phyloP scores from a whole-genome alignment of 2,329 filamentous ascomycete genomes.

The Scolecobasidium constrictum region DNA sequence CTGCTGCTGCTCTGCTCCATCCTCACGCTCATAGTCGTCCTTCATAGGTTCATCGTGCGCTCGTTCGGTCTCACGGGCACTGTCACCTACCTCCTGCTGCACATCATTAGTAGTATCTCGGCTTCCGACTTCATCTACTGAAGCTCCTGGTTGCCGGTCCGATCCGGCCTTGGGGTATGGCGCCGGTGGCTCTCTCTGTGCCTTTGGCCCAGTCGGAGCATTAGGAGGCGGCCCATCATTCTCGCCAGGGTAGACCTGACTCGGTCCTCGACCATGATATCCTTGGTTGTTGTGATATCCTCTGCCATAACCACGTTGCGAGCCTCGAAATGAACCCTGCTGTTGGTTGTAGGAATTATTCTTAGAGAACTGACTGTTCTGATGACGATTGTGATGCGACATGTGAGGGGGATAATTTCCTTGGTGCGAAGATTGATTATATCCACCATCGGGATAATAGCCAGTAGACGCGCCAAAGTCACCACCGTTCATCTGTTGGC shows the following conservation, averaged over 20 bases:
- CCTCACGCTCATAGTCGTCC: background rate
- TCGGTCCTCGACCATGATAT: slow-evolving; percentile 30
- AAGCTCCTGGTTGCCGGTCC: too few relatives aligned
- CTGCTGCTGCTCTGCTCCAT: background rate
- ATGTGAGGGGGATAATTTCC: slow-evolving; percentile 27
- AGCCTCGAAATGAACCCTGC: slow-evolving; percentile 57
- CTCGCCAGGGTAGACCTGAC: slow-evolving; percentile 13
- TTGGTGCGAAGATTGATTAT: slow-evolving; percentile 38
- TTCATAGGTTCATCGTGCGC: background rate
- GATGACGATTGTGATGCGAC: slow-evolving; percentile 33
- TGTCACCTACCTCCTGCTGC: background rate
- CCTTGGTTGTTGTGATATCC: slow-evolving; percentile 24
- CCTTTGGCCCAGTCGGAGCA: slow-evolving; percentile 8
- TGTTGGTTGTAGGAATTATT: slow-evolving; percentile 57
- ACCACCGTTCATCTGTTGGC: slow-evolving; percentile 60
- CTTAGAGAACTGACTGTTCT: slow-evolving; percentile 44
- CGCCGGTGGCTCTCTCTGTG: background rate
- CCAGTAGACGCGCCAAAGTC: slow-evolving; percentile 54
- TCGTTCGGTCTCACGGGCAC: background rate
- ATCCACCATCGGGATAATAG: slow-evolving; percentile 40
- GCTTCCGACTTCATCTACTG: background rate
- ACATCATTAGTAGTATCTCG: background rate
- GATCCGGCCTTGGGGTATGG: too few relatives aligned
- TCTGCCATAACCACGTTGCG: slow-evolving; percentile 37
- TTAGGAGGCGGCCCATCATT: slow-evolving; percentile 12